Evolutionary conservation across 345 rosid genomes (phyloP).

Genomic region (Citrus medica): DNA sequence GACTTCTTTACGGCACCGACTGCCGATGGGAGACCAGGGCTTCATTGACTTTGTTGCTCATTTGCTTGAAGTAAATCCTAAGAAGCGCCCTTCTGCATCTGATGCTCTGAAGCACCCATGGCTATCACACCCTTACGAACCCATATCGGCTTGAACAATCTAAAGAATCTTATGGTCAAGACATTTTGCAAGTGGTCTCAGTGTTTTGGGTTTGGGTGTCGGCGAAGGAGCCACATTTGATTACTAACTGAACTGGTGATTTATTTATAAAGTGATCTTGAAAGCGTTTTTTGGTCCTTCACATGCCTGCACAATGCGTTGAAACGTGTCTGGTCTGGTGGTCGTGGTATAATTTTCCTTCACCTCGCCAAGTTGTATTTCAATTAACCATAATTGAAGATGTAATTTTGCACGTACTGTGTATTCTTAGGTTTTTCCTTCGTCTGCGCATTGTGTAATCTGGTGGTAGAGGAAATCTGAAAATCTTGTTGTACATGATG

Average conservation of each 20-base stretch:
- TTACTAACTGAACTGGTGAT: conserved; percentile 16
- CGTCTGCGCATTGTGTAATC: conserved; percentile 12
- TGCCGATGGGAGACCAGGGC: conserved; percentile 98
- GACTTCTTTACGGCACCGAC: conserved; percentile 80
- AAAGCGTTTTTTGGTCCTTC: conserved; percentile 5
- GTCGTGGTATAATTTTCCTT: conserved; percentile 16
- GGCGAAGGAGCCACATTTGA: conserved; percentile 20
- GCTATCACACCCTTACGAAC: conserved; percentile 86
- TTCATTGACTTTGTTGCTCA: conserved; percentile 82
- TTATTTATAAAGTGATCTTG: conserved; percentile 11
- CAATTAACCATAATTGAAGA: conserved; percentile 21
- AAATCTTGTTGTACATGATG: conserved; percentile 54
- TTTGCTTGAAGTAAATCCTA: conserved; percentile 89
- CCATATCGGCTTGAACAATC: conserved; percentile 70
- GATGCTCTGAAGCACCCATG: conserved; percentile 96
- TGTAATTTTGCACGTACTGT: conserved; percentile 34
- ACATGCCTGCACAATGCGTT: conserved; percentile 24
- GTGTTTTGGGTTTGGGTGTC: not conserved
- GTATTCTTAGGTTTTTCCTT: conserved; percentile 26
- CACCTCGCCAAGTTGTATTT: conserved; percentile 31
- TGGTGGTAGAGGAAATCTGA: conserved; percentile 37
- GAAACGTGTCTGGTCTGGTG: conserved; percentile 28
- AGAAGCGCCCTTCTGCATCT: conserved; percentile 81
- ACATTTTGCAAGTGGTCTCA: not conserved
- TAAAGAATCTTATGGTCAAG: conserved; percentile 8